Base-by-base conservation (phyloP, 805 yeast species). In the Cyberlindnera suaveolens region DNA sequence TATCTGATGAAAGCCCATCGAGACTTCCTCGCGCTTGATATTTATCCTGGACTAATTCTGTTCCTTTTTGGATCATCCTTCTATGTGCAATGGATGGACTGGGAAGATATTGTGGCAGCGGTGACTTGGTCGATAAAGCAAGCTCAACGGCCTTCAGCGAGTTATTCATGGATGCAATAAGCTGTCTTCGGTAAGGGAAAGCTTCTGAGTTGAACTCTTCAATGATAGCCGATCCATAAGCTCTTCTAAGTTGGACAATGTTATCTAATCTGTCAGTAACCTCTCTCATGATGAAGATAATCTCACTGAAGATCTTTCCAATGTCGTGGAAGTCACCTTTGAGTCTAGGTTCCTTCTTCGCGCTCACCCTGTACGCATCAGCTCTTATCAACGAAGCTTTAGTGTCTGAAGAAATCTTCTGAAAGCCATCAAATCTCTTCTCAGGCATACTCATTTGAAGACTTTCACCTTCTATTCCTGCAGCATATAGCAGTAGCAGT, bases 21-120 rank as follows among this genome's bases (percentile, higher is more conserved):
- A 32, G 23, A 14, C 5, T 6, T n/a, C 16, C 10, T 16, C 40
- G 13, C 4, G 47, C 32, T 30, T 49, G 50, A 33, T 63, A 60
- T 44, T 53, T 64, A 3, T 44, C 38, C 26, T 58, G 50, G 30
- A 74, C 48, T 0, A 67, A 58, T 36, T 67, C 67, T 19, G 70
- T 57, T 1, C 73, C 74, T 44, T 67, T 66, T 41, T 66, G 65
- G 6, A 74, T 64, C 16, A 74, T 48, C 40, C 77, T 63, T 41
- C 70, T 53, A 34, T 75, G 78, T 1, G 78, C 67, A 35, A 72
- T 63, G 47, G 72, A 63, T 1, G 75, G 64, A 51, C 77, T 71
- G 2, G 79, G 78, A 16, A 74, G 42, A 50, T 63, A 73, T 46
- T 73, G 78, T 2, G 80, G 79, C 23, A 75, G 43, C 2, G 79